Evolutionary conservation across 225 moss, liverwort and hornwort species (phyloP).

Genomic region (Physcomitrellopsis africana): DNA sequence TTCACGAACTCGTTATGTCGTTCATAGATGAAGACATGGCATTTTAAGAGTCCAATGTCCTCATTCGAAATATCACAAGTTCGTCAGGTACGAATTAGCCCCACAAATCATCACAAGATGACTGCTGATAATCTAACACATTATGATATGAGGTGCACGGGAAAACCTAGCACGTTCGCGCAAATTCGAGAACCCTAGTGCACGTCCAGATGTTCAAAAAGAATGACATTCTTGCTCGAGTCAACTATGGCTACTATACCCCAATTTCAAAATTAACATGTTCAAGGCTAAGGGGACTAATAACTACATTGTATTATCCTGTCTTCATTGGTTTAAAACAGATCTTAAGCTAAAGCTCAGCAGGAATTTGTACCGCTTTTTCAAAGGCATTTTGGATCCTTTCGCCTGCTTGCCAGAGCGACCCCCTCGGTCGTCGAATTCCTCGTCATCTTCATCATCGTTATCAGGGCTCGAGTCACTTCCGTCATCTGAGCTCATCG

Average conservation of each 20-base stretch:
- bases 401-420: slow-evolving; percentile 66
- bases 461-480: slow-evolving; percentile 91
- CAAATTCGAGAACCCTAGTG: neutral
- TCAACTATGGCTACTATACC: neutral
- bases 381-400: slow-evolving; percentile 92
- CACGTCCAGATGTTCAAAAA: neutral
- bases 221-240: neutral
- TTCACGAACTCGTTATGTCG: no score
- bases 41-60: neutral
- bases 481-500: slow-evolving; percentile 86
- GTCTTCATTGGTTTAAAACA: neutral
- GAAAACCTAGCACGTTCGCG: slow-evolving; percentile 4
- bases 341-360: slow-evolving; percentile 1
- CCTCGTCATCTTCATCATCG: slow-evolving; percentile 70
- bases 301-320: neutral
- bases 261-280: neutral
- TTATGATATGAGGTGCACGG: neutral
- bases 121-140: slow-evolving; percentile 27
- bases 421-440: slow-evolving; percentile 69
- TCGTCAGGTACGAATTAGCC: slow-evolving; percentile 12
- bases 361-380: slow-evolving; percentile 56
- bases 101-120: slow-evolving; percentile 8
- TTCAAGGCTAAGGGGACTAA: neutral
- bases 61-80: neutral
- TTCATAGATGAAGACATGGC: no score